Conservation (phyloP, 2,329 filamentous ascomycete species). For the Colletotrichum siamense region DNA sequence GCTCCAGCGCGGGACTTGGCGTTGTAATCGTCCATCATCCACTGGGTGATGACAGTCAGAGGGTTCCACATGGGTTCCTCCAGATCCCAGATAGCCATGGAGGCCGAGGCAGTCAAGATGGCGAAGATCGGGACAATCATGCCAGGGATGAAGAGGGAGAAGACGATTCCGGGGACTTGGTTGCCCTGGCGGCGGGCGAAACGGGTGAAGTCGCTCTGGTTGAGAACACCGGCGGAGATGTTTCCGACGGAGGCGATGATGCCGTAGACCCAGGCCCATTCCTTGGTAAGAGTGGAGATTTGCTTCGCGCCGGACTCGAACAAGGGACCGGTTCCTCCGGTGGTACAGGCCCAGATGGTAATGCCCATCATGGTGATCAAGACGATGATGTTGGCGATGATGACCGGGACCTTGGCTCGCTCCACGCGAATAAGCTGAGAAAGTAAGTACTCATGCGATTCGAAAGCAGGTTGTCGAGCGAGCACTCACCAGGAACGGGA, state of each 20-base stretch:
- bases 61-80: slow-evolving; percentile 29
- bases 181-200: slow-evolving; percentile 26
- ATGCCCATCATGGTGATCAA: slow-evolving; percentile 52
- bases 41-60: slow-evolving; percentile 29
- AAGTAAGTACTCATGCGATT: background rate
- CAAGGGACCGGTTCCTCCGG: slow-evolving; percentile 48
- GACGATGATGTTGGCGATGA: slow-evolving; percentile 47
- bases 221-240: slow-evolving; percentile 33
- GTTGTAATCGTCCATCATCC: slow-evolving; percentile 31
- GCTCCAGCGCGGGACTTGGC: slow-evolving; percentile 30
- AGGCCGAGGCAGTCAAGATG: slow-evolving; percentile 30
- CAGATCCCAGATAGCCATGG: slow-evolving; percentile 31
- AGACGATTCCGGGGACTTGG: slow-evolving; percentile 29
- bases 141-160: slow-evolving; percentile 31
- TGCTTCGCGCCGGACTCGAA: slow-evolving; percentile 34
- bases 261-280: slow-evolving; percentile 35
- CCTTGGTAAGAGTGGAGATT: slow-evolving; percentile 21
- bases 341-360: slow-evolving; percentile 51
- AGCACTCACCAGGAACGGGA: slow-evolving; percentile 45
- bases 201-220: slow-evolving; percentile 34
- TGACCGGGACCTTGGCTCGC: slow-evolving; percentile 52
- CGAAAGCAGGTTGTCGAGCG: background rate
- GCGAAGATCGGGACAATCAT: slow-evolving; percentile 30
- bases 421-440: slow-evolving; percentile 46
- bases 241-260: slow-evolving; percentile 33